Evolutionary conservation across 352 stramenopile genomes (phyloP), one percentile per base, ranked within the genome.

Genomic region (Pythium dissimile): DNA sequence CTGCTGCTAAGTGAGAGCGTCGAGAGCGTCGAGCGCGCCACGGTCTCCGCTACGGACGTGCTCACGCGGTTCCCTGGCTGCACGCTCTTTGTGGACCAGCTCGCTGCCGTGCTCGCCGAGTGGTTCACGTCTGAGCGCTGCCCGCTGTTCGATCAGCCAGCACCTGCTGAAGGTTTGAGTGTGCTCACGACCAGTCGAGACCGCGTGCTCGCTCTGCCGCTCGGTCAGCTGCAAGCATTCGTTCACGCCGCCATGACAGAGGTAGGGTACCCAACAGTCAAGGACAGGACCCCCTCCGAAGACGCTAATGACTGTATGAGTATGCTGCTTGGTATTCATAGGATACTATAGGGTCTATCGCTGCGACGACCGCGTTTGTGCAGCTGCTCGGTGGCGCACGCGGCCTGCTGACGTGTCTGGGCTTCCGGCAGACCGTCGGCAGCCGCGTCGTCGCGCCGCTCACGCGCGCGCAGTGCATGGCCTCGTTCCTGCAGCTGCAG

Each of bases 331-430:
- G 21, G 18, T 13, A 32, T 51, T 31, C 26, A 5, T 41, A 20
- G 16, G 23, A 18, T 27, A 18, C 20, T 15, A 31, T 6, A 21
- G 1, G 3, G 32, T 7, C 9, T 20, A 18, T 38, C 35, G 18
- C 15, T 4, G 12, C n/a, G 34, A 46, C 35, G 21, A 5, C 34
- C 4, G 13, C 21, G 1, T 56, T 56, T 32, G 9, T 56, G 13
- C 4, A 27, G 20, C 18, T 32, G 32, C 42, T 92, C 23, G 83
- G 75, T 11, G 77, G 77, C 9, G 72, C 79, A 3, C 76, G 83
- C 21, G 83, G 77, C 6, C 3, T 92, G 11, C 35, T 92, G 27
- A 87, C 83, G 26, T 71, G 88, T 37, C 50, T 92, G 24, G 78
- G 80, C 28, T 79, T 88, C 53, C 76, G 81, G 27, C 65, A 85